A percentile compares a stretch with the other conserved stretches of the same genome.
Evolutionary conservation across 257 asterid species (phyloP).

Genomic region (Solanum rostratum): DNA sequence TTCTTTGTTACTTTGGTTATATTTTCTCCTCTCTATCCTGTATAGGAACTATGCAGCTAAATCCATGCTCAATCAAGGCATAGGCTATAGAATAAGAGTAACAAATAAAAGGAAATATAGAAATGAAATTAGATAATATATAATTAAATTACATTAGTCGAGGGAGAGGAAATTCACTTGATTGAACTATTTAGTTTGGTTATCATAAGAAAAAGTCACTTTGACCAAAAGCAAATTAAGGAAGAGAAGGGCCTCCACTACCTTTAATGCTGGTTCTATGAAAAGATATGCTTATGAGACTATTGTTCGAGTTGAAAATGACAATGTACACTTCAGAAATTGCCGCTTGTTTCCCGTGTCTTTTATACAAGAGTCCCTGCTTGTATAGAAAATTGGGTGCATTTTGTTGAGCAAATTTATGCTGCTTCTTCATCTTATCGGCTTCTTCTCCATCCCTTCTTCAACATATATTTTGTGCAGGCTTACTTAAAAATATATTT

Average conservation of each 20-base stretch:
- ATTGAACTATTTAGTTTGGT: neutral
- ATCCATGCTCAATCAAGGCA: neutral
- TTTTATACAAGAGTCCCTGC: too few relatives aligned
- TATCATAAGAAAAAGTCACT: neutral
- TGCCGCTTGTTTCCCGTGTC: neutral
- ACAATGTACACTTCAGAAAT: neutral
- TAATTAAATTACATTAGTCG: neutral
- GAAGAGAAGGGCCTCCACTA: neutral
- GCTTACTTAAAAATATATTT: too few relatives aligned
- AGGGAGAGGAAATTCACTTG: neutral
- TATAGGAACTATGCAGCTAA: neutral
- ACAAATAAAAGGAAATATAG: neutral
- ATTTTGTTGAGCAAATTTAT: neutral
- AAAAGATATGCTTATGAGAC: neutral
- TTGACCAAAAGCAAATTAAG: neutral
- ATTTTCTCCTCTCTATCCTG: neutral
- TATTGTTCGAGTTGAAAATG: neutral
- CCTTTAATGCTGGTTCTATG: neutral
- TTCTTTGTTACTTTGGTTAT: neutral
- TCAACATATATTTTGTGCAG: neutral
- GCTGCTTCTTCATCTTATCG: too few relatives aligned
- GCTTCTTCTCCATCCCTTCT: too few relatives aligned
- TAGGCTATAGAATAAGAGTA: neutral
- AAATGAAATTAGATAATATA: neutral
- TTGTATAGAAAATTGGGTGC: neutral